A percentile compares a stretch with the other conserved stretches of the same genome.
Evolutionary conservation across 2,329 filamentous ascomycete genomes (phyloP).

Genomic region (Myriangium duriaei): DNA sequence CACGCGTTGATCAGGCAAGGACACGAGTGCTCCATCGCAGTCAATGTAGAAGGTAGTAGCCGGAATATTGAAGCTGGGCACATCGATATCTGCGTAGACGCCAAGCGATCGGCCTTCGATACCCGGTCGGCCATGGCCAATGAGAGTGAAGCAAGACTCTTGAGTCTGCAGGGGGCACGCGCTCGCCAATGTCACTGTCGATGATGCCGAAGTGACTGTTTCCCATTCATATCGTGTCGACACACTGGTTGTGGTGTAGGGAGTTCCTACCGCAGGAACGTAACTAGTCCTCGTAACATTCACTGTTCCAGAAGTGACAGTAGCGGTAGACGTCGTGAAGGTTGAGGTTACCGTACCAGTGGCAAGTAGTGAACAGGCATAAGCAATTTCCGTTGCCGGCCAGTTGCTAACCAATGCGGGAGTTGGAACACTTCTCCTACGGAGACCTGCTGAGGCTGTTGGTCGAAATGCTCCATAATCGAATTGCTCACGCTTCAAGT

Average conservation of each 20-base stretch:
- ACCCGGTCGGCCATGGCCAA: neutral
- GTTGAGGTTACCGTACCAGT: neutral
- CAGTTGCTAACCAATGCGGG: neutral
- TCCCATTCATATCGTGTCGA: neutral
- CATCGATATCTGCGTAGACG: neutral
- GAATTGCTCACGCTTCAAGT: neutral
- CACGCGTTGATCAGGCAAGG: neutral
- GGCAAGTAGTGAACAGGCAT: neutral
- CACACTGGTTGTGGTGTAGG: neutral
- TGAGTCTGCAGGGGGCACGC: slow-evolving; percentile 5
- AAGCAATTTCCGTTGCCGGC: neutral
- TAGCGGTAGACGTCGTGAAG: neutral
- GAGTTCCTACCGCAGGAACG: neutral
- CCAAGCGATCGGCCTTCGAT: slow-evolving; percentile 1
- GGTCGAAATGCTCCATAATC: too few relatives aligned
- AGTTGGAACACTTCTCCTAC: neutral
- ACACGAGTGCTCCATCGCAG: neutral
- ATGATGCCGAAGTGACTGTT: neutral
- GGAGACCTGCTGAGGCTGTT: neutral
- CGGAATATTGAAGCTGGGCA: neutral
- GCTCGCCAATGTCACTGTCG: neutral
- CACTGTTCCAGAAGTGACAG: neutral
- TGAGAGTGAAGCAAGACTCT: slow-evolving; percentile 4
- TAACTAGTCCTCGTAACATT: neutral
- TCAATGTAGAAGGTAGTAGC: slow-evolving; percentile 1